phyloP scores from a whole-genome alignment of 805 yeast genomes.

The Pichia rugopelliculosa region DNA sequence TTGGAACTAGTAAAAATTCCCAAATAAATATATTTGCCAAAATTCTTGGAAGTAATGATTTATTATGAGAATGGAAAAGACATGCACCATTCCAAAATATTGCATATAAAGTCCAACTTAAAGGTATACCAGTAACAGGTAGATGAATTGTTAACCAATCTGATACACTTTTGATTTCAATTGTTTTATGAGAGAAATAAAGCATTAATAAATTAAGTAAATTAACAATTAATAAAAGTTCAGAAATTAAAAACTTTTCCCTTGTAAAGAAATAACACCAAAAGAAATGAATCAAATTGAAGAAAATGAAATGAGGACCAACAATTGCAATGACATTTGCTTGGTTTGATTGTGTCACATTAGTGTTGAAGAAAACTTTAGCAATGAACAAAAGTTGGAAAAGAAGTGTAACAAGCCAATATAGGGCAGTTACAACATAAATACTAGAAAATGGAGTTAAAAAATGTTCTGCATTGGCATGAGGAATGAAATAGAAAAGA shows the following conservation, averaged over 20 bases:
- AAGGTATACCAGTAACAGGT: conserved; percentile 61
- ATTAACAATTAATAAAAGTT: conserved; percentile 50
- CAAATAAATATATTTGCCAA: conserved; percentile 70
- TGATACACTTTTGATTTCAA: conserved; percentile 41
- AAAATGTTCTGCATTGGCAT: conserved; percentile 33
- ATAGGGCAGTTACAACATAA: conserved; percentile 40
- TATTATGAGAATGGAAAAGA: conserved; percentile 52
- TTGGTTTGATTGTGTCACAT: conserved; percentile 21
- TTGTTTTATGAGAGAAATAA: conserved; percentile 56
- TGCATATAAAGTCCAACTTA: conserved; percentile 66
- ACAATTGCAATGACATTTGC: conserved; percentile 32
- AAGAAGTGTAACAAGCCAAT: conserved; percentile 49
- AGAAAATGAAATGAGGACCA: conserved; percentile 56
- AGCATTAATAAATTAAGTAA: conserved; percentile 50
- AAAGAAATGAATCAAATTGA: conserved; percentile 50
- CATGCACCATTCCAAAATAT: conserved; percentile 85
- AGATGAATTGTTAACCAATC: conserved; percentile 56
- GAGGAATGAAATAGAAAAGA: conserved; percentile 45
- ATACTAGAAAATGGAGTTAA: conserved; percentile 68
- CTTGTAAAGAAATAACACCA: conserved; percentile 61
- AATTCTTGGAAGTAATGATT: conserved; percentile 50
- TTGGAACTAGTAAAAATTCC: conserved; percentile 67
- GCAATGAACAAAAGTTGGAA: conserved; percentile 46
- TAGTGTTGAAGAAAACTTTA: conserved; percentile 31
- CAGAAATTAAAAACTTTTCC: conserved; percentile 52